A percentile compares a stretch with the other conserved stretches of the same genome.
Evolutionary conservation across 192 early-diverging fungal species (phyloP).

Genomic region (Coemansia sp.): DNA sequence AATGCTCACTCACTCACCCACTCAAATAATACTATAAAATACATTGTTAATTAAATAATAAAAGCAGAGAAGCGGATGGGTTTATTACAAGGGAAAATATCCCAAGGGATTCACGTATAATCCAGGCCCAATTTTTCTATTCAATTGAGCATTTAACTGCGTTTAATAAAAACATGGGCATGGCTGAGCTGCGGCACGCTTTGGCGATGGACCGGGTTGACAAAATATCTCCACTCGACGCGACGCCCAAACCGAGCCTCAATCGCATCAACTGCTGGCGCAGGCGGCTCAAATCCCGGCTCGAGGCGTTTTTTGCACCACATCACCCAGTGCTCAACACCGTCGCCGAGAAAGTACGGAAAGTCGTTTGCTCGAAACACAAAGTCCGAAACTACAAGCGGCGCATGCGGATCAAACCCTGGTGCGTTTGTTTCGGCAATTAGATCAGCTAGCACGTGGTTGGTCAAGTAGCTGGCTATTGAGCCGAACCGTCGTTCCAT

Average conservation of each 20-base stretch:
- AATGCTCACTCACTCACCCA: no score
- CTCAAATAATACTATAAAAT: no score
- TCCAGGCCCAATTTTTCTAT: not conserved
- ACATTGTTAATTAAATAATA: no score
- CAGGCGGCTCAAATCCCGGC: conserved; percentile 29
- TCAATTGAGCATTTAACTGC: conserved; percentile 4
- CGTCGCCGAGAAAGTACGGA: conserved; percentile 31
- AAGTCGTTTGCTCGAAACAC: conserved; percentile 40
- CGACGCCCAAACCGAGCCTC: conserved; percentile 9
- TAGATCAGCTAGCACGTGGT: conserved; percentile 30
- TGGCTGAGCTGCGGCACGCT: conserved; percentile 53
- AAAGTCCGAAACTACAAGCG: conserved; percentile 19
- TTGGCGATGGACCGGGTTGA: conserved; percentile 43
- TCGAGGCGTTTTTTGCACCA: conserved; percentile 39
- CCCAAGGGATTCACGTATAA: not conserved
- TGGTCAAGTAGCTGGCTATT: conserved; percentile 32
- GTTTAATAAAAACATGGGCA: conserved; percentile 48
- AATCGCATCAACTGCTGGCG: conserved; percentile 22
- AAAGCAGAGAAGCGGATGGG: not conserved
- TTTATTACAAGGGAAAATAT: conserved; percentile 1
- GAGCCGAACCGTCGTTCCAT: conserved; percentile 23
- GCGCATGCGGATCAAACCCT: conserved; percentile 11
- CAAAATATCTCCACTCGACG: conserved; percentile 44
- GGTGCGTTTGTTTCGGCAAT: conserved; percentile 7
- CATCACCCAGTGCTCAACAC: conserved; percentile 52